Evolutionary conservation across 169 alveolate species (phyloP).

Genomic region (Eimeria falciformis): DNA sequence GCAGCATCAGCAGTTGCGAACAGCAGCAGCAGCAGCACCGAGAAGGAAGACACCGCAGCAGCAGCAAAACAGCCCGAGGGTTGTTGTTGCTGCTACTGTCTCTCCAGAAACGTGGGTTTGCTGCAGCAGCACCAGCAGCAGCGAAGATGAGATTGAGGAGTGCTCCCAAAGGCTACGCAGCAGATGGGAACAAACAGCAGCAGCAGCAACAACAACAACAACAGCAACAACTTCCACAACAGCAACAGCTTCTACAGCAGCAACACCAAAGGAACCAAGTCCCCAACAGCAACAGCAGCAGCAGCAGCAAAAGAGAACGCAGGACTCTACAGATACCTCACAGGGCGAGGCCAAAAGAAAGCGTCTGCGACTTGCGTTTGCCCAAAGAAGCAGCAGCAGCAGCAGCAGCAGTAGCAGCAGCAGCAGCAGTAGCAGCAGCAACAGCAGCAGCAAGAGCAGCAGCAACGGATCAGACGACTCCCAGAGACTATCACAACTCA

Average conservation of each 20-base stretch:
- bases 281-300: slow-evolving; percentile 37
- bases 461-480: background rate
- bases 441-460: background rate
- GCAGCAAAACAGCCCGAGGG: background rate
- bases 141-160: slow-evolving; percentile 33
- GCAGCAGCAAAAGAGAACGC: slow-evolving; percentile 26
- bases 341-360: background rate
- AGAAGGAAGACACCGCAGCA: background rate
- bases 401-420: slow-evolving; percentile 24
- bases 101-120: background rate
- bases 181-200: background rate
- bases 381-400: slow-evolving; percentile 8
- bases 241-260: slow-evolving; percentile 35
- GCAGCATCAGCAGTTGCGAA: slow-evolving; percentile 1
- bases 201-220: background rate
- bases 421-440: background rate
- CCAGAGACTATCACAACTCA: background rate
- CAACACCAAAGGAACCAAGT: background rate
- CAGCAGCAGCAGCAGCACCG: background rate
- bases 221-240: background rate
- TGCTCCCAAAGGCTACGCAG: slow-evolving; percentile 32
- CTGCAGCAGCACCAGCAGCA: slow-evolving; percentile 49
- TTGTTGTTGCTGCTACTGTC: slow-evolving; percentile 20
- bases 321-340: background rate
- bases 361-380: background rate